Evolutionary conservation across 1,139 yeast species (phyloP), one percentile per base, ranked within the genome.

Genomic region (Kluyveromyces marxianus): DNA sequence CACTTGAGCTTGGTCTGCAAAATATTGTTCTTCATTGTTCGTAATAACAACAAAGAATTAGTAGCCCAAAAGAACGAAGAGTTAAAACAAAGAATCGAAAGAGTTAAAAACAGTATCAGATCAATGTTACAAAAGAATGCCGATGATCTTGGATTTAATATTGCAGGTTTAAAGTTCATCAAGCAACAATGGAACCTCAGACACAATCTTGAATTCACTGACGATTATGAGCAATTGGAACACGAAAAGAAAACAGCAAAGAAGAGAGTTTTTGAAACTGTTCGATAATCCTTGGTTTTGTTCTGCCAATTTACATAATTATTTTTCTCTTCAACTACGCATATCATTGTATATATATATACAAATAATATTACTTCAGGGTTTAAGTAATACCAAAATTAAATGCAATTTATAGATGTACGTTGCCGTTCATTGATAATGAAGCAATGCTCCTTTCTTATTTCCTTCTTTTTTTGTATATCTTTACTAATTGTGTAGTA

Each of bases 291-390:
- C 33, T 27, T n/a, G 10, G 4, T 26, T 7, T 14, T 27, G 21
- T 3, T n/a, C 24, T 37, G 5, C 21, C 7, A 8, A 37, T 37
- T n/a, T n/a, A 14, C 21, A 14, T 14, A 14, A 14, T 14, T 14
- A 35, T 35, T 7, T 25, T 21, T 29, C 31, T 29, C 8, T 29
- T 7, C 31, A 8, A 29, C 8, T 32, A 32, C 14, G 7, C 14
- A 7, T 32, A 4, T 32, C 14, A 32, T 10, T 32, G 14, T 7
- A 32, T 32, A 32, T 32, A 29, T 29, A 29, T 21, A 8, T 57
- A 63, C 74, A 54, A 71, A 63, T 56, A 87, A 74, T 72, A 96
- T 84, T 70, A 90, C 97, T 70, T 90, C 97, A 56, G 90, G 84
- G 74, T 95, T 83, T 70, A 90, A 79, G 67, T 90, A 97, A 68